phyloP scores from a whole-genome alignment of 371 early-diverging fungal species.

The Capillidium heterosporum region DNA sequence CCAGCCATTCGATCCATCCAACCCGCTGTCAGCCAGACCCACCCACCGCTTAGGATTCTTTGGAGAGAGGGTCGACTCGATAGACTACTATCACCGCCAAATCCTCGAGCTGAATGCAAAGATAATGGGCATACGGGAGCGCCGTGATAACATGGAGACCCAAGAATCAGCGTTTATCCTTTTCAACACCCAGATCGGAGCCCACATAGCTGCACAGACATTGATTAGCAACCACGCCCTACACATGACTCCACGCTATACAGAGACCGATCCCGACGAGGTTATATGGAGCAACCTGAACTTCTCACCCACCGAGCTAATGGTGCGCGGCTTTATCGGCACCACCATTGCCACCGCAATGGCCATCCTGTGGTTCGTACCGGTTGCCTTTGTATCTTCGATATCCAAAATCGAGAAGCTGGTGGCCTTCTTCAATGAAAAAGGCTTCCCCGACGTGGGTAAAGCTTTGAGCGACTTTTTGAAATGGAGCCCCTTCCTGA shows the following conservation, averaged over 20 bases:
- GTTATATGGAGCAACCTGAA: slow-evolving; percentile 66
- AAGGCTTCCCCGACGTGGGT: no score
- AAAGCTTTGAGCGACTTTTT: background rate
- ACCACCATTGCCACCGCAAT: slow-evolving; percentile 25
- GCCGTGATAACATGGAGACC: background rate
- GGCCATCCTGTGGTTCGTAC: slow-evolving; percentile 52
- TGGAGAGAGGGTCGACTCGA: slow-evolving; percentile 19
- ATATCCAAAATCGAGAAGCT: slow-evolving; percentile 39
- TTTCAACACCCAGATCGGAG: slow-evolving; percentile 59
- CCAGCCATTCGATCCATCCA: slow-evolving; percentile 1
- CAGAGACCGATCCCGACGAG: slow-evolving; percentile 55
- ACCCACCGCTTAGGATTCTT: slow-evolving; percentile 15
- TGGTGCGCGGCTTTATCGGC: slow-evolving; percentile 31
- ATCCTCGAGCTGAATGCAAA: slow-evolving; percentile 11
- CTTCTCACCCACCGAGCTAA: slow-evolving; percentile 30
- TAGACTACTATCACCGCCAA: slow-evolving; percentile 13
- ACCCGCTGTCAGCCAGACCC: slow-evolving; percentile 7
- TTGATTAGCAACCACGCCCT: slow-evolving; percentile 43
- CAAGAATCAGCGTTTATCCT: slow-evolving; percentile 50
- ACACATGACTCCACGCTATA: slow-evolving; percentile 38
- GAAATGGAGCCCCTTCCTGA: background rate
- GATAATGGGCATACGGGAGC: slow-evolving; percentile 6
- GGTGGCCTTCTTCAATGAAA: slow-evolving; percentile 14
- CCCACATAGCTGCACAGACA: slow-evolving; percentile 64
- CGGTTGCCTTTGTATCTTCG: slow-evolving; percentile 32